phyloP scores from a whole-genome alignment of 2,329 filamentous ascomycete genomes.

The Verticillium zaregamsianum region DNA sequence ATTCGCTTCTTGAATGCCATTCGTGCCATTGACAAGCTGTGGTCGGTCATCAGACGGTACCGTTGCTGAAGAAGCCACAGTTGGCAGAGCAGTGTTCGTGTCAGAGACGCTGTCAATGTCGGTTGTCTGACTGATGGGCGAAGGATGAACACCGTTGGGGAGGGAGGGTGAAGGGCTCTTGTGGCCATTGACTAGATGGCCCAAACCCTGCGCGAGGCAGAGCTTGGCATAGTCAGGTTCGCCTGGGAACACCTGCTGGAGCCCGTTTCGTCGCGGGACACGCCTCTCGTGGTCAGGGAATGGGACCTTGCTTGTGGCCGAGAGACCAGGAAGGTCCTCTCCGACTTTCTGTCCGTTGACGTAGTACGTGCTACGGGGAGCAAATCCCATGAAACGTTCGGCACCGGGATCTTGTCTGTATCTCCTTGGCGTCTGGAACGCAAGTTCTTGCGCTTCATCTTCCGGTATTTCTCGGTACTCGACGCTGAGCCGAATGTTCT shows the following conservation, averaged over 20 bases:
- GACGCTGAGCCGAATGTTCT: conserved; percentile 49
- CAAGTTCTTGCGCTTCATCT: conserved; percentile 38
- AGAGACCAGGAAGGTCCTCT: conserved; percentile 44
- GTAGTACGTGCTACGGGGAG: conserved; percentile 55
- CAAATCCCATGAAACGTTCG: conserved; percentile 46
- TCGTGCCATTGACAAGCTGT: not conserved
- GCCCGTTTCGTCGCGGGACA: conserved; percentile 47
- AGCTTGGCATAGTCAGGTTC: conserved; percentile 54
- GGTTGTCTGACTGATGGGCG: conserved; percentile 34
- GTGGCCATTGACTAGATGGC: conserved; percentile 45
- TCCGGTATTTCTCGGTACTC: conserved; percentile 57
- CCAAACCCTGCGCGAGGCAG: conserved; percentile 53
- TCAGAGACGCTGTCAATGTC: not conserved
- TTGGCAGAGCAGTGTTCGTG: not conserved
- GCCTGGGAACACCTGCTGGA: conserved; percentile 47
- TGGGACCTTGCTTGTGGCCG: conserved; percentile 46
- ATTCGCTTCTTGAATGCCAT: not conserved
- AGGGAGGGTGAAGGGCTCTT: conserved; percentile 32
- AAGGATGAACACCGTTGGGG: conserved; percentile 43
- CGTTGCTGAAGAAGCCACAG: not conserved
- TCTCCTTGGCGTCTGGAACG: conserved; percentile 41
- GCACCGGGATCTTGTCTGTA: conserved; percentile 57
- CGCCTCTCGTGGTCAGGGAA: conserved; percentile 44
- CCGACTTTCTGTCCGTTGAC: conserved; percentile 50
- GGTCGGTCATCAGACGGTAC: not conserved